phyloP scores from a whole-genome alignment of 1,139 yeast genomes.

The Blastobotrys raffinosifermentans region DNA sequence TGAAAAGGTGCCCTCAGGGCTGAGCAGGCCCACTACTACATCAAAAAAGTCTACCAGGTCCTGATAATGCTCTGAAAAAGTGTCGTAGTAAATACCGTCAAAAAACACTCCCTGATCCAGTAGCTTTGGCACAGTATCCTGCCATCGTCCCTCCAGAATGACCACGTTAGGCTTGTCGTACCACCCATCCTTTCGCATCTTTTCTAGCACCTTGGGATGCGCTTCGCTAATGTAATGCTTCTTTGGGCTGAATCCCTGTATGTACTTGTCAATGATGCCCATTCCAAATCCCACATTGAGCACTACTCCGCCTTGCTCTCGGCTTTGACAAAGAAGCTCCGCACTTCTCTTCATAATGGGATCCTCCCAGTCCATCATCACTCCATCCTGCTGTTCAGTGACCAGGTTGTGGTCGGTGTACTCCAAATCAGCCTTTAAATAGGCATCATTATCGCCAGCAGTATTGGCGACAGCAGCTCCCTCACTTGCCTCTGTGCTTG shows the following conservation, averaged over 20 bases:
- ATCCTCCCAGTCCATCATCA: constrained; percentile 97
- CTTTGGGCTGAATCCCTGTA: constrained; percentile 55
- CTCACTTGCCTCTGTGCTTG: constrained; percentile 14
- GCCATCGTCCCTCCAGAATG: constrained; percentile 86
- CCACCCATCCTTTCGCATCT: constrained; percentile 78
- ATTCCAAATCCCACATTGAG: constrained; percentile 92
- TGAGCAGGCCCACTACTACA: constrained; percentile 69
- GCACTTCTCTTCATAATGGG: constrained; percentile 78
- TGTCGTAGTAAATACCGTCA: constrained; percentile 90
- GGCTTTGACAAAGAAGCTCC: constrained; percentile 41
- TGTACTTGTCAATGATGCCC: constrained; percentile 87
- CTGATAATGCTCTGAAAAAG: constrained; percentile 80
- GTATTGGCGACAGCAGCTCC: constrained; percentile 23
- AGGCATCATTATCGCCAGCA: constrained; percentile 49
- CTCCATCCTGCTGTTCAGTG: constrained; percentile 80
- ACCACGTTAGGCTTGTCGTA: constrained; percentile 65
- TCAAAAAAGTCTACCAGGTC: constrained; percentile 88
- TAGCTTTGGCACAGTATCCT: constrained; percentile 63
- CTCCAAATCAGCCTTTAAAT: constrained; percentile 58
- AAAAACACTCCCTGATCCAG: constrained; percentile 66
- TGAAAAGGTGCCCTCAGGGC: constrained; percentile 66
- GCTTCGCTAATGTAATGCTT: constrained; percentile 89
- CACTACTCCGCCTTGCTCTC: constrained; percentile 42
- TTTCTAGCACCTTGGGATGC: constrained; percentile 79
- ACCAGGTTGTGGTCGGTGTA: constrained; percentile 67